Percentiles rank a stretch among this genome's conserved stretches.
These are phyloP conservation scores for Zarea fungicola DNA, from an alignment of 2,329 filamentous ascomycete species.

Conservation along the genomic window DNA sequence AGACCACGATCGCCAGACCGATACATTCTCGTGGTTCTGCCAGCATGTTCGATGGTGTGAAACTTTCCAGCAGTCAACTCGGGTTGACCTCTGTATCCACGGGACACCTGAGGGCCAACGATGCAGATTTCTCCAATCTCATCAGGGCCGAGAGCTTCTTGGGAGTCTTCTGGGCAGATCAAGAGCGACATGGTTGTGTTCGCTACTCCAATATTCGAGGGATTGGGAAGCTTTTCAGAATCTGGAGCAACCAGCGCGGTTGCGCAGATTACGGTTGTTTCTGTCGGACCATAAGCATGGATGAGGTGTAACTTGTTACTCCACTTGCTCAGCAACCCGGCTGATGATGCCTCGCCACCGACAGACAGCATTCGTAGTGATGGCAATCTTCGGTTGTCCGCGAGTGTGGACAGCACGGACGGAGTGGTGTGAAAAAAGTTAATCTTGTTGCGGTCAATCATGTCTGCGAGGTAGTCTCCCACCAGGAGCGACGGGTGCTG, in stretches of 20 bases:
- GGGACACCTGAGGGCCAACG: not conserved
- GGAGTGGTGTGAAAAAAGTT: slow-evolving; percentile 4
- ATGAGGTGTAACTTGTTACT: slow-evolving; percentile 1
- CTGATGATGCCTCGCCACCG: slow-evolving; percentile 7
- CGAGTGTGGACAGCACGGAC: not conserved
- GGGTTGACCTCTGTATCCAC: slow-evolving; percentile 2
- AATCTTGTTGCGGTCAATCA: not conserved
- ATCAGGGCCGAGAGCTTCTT: not conserved
- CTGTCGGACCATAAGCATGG: slow-evolving; percentile 8
- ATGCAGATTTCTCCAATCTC: slow-evolving; percentile 4
- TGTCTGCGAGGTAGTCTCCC: slow-evolving; percentile 5
- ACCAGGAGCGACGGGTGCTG: slow-evolving; percentile 1
- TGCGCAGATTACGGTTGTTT: slow-evolving; percentile 9
- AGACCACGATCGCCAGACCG: slow-evolving; percentile 3
- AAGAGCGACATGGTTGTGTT: not conserved
- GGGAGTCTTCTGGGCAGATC: not conserved
- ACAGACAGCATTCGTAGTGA: slow-evolving; percentile 7
- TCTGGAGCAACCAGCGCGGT: not conserved
- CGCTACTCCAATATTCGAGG: not conserved
- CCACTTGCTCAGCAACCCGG: slow-evolving; percentile 5
- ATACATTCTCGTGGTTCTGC: not conserved
- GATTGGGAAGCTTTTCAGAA: not conserved
- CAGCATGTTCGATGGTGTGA: not conserved
- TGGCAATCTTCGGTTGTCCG: not conserved
- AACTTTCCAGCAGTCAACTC: slow-evolving; percentile 6